These are phyloP conservation scores for Rhizopogon vulgaris DNA, from an alignment of 768 basidiomycete genomes.

Conservation along the genomic window DNA sequence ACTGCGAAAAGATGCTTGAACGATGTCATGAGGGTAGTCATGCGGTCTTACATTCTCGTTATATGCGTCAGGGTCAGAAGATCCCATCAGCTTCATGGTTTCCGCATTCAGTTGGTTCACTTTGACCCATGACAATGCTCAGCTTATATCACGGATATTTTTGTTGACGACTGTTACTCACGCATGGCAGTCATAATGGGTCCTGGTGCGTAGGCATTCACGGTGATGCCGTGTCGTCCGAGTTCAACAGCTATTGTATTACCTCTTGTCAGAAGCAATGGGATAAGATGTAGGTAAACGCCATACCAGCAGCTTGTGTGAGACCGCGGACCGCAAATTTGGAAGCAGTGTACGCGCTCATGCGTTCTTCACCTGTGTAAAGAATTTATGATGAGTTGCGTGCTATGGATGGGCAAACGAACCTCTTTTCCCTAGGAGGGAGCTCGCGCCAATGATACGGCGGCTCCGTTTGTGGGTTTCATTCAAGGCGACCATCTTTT, in stretches of 20 bases:
- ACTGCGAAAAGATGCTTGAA: neutral
- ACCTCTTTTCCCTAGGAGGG: constrained; percentile 20
- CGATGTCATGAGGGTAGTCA: neutral
- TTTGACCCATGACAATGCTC: neutral
- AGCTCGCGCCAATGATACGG: constrained; percentile 30
- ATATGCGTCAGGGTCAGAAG: neutral
- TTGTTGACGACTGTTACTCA: constrained; percentile 1
- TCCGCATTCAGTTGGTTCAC: neutral
- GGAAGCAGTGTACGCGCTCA: constrained; percentile 19
- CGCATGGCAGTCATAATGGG: constrained; percentile 20
- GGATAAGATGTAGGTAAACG: neutral
- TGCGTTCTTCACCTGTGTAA: neutral
- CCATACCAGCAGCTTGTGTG: constrained; percentile 16
- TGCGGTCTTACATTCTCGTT: neutral
- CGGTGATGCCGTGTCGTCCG: constrained; percentile 18
- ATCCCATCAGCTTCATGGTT: neutral
- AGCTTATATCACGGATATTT: neutral
- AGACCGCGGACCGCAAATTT: constrained; percentile 27
- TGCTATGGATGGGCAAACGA: neutral
- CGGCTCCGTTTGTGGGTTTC: constrained; percentile 29
- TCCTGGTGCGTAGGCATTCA: constrained; percentile 25
- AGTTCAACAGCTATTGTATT: constrained; percentile 19
- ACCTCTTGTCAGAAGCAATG: neutral
- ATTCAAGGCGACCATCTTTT: constrained; percentile 27
- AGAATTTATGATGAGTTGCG: neutral